Conservation (phyloP, 2,329 filamentous ascomycete species). For the Juglanconis oblonga region DNA sequence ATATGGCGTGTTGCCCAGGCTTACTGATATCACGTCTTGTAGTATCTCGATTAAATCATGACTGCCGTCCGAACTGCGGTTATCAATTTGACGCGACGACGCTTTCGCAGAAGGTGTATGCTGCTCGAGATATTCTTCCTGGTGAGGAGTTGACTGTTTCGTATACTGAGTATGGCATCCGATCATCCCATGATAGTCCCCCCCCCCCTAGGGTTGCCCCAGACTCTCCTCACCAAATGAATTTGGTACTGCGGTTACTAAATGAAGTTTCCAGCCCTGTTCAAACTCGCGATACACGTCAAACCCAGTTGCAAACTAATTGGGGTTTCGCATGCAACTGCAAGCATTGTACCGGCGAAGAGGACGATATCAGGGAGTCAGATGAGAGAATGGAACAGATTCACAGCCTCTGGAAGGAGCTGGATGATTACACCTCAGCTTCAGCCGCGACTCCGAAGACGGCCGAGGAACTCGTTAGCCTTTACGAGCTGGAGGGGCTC, state of each 20-base stretch:
- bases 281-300: not conserved
- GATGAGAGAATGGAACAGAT: slow-evolving; percentile 3
- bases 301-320: not conserved
- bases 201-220: not conserved
- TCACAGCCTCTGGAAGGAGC: slow-evolving; percentile 1
- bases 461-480: not conserved
- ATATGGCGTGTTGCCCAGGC: too few species aligned
- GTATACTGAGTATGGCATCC: not conserved
- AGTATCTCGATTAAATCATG: slow-evolving; percentile 6
- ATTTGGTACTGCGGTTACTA: not conserved
- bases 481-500: slow-evolving; percentile 3
- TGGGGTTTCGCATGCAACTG: slow-evolving; percentile 10
- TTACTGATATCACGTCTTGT: not conserved
- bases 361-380: not conserved
- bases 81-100: slow-evolving; percentile 4
- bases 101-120: slow-evolving; percentile 2
- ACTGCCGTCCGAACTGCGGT: slow-evolving; percentile 5
- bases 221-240: too few species aligned
- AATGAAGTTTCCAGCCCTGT: not conserved
- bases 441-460: not conserved
- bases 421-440: slow-evolving; percentile 7
- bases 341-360: not conserved
- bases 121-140: not conserved
- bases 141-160: slow-evolving; percentile 4
- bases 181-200: not conserved